phyloP scores from a whole-genome alignment of 2,329 filamentous ascomycete genomes.

The Ophiostoma fasciatum region DNA sequence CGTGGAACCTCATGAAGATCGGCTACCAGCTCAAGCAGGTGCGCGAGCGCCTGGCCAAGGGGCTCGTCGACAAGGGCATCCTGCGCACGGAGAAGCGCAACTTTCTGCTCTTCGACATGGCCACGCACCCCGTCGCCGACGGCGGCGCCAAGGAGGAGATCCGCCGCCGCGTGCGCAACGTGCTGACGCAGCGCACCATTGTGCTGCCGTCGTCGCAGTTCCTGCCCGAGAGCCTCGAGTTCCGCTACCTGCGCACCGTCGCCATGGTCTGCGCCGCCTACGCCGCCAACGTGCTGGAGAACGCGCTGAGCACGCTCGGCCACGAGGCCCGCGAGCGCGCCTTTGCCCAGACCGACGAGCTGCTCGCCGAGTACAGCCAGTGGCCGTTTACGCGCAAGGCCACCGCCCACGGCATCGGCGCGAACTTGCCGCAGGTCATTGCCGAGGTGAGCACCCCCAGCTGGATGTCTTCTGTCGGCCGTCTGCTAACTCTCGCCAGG shows the following conservation, averaged over 20 bases:
- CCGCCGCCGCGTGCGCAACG: constrained; percentile 75
- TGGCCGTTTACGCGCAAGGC: constrained; percentile 89
- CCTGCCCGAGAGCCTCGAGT: constrained; percentile 86
- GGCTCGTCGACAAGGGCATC: constrained; percentile 96
- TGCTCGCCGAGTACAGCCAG: constrained; percentile 91
- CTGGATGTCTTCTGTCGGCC: constrained; percentile 1
- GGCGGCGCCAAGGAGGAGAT: constrained; percentile 97
- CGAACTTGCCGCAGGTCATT: constrained; percentile 80
- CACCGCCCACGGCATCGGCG: constrained; percentile 66
- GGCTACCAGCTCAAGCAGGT: constrained; percentile 99
- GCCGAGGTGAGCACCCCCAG: constrained; percentile 42
- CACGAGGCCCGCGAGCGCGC: constrained; percentile 90
- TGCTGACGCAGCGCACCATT: constrained; percentile 86
- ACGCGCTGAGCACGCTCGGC: constrained; percentile 83
- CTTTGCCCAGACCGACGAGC: constrained; percentile 92
- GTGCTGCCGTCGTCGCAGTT: constrained; percentile 78
- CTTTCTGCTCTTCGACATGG: constrained; percentile 99
- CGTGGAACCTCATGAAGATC: constrained; percentile 99
- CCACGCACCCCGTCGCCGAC: constrained; percentile 92
- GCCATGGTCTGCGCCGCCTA: constrained; percentile 97
- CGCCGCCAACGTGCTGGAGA: constrained; percentile 94
- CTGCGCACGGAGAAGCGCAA: constrained; percentile 97
- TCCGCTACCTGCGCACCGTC: constrained; percentile 81
- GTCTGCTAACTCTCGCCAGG: constrained; percentile 25
- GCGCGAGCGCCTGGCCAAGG: constrained; percentile 90